A percentile compares a stretch with the other conserved stretches of the same genome.
These are phyloP conservation scores for Lentinula detonsa DNA, from an alignment of 768 basidiomycete genomes.

Conservation along the genomic window DNA sequence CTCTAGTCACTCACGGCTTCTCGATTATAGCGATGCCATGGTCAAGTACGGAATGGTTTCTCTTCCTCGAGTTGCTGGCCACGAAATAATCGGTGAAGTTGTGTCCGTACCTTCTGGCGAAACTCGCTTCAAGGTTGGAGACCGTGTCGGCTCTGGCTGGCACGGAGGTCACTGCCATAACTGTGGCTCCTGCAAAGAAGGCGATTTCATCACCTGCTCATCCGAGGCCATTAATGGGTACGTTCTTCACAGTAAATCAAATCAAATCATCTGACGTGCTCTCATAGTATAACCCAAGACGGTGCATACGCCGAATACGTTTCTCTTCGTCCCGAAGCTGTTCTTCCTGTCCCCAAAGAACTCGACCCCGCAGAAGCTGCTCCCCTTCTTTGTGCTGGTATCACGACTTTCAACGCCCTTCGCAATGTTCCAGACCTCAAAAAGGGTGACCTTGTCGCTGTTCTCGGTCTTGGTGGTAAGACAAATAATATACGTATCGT, in stretches of 20 bases:
- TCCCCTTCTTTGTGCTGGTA: constrained; percentile 1
- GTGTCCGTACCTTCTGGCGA: background rate
- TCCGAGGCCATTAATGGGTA: background rate
- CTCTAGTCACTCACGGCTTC: background rate
- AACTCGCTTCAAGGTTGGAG: background rate
- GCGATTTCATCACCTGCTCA: background rate
- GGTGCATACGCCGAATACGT: constrained; percentile 1
- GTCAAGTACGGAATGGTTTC: background rate
- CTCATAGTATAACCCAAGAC: background rate
- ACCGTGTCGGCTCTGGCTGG: constrained; percentile 1
- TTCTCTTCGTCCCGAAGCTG: background rate
- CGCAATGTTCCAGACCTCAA: background rate
- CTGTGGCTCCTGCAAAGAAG: background rate
- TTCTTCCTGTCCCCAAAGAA: background rate
- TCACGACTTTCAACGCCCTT: background rate
- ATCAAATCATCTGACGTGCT: background rate
- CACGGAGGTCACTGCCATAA: background rate
- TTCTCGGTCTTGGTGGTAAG: background rate
- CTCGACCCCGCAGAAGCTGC: constrained; percentile 1
- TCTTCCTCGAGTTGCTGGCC: background rate
- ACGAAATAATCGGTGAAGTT: background rate
- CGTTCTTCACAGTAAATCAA: background rate
- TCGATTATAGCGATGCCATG: background rate
- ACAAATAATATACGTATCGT: background rate
- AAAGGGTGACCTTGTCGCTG: background rate